Evolutionary conservation across 2,329 filamentous ascomycete genomes (phyloP).

Genomic region (Talaromyces piceae): DNA sequence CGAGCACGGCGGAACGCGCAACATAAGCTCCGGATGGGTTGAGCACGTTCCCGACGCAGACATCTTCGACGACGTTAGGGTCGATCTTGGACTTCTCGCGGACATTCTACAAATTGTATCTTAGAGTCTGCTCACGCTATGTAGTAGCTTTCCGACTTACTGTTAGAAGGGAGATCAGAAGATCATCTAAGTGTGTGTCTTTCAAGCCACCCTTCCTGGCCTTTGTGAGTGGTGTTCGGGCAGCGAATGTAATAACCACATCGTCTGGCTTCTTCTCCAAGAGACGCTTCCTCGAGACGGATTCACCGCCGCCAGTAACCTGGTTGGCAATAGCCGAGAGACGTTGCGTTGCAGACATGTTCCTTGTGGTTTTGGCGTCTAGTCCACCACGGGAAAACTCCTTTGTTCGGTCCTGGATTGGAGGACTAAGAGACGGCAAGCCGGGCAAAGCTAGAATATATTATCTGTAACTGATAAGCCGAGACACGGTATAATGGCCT

Average conservation of each 20-base stretch:
- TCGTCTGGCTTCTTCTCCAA: conserved; percentile 32
- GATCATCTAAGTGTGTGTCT: conserved; percentile 29
- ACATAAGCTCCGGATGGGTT: conserved; percentile 84
- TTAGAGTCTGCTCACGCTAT: not conserved
- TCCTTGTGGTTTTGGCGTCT: not conserved
- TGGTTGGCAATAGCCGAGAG: conserved; percentile 36
- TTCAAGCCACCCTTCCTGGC: conserved; percentile 35
- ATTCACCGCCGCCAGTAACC: conserved; percentile 25
- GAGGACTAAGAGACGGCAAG: too few relatives aligned
- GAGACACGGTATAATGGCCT: too few relatives aligned
- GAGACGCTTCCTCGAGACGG: conserved; percentile 24
- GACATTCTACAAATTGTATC: conserved; percentile 48
- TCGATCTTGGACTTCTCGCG: conserved; percentile 79
- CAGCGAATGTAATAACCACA: conserved; percentile 35
- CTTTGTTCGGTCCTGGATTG: too few relatives aligned
- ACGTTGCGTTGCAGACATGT: conserved; percentile 30
- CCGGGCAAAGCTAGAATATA: too few relatives aligned
- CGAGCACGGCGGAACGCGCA: conserved; percentile 77
- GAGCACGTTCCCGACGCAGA: conserved; percentile 79
- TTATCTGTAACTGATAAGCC: not conserved
- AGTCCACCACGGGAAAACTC: too few relatives aligned
- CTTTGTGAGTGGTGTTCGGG: conserved; percentile 34
- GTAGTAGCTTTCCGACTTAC: conserved; percentile 15
- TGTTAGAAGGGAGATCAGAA: conserved; percentile 31
- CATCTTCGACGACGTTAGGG: conserved; percentile 77